phyloP scores from a whole-genome alignment of 208 protist species.

The Acanthamoeba culbertsoni region DNA sequence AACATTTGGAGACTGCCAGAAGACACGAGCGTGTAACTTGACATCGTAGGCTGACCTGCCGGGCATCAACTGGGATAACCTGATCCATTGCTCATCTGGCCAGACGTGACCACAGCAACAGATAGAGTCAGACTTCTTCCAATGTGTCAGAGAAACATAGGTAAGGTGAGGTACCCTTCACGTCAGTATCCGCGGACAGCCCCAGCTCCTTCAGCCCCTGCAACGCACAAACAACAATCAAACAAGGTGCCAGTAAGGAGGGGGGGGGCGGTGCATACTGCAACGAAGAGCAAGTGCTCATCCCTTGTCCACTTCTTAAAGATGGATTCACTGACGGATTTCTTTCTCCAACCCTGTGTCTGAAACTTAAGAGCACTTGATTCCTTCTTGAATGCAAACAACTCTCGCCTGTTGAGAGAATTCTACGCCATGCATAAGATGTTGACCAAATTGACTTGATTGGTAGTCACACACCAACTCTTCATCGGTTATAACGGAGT shows the following conservation, averaged over 20 bases:
- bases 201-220: neutral
- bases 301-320: constrained; percentile 22
- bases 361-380: constrained; percentile 13
- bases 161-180: neutral
- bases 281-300: neutral
- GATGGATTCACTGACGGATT: neutral
- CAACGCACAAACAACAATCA: neutral
- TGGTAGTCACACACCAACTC: too few relatives aligned
- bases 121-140: neutral
- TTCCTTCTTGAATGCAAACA: constrained; percentile 21
- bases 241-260: neutral
- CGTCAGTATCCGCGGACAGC: neutral
- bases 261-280: neutral
- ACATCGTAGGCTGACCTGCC: neutral
- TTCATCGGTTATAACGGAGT: too few relatives aligned
- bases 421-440: too few relatives aligned
- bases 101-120: too few relatives aligned
- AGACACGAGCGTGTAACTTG: neutral
- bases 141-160: neutral
- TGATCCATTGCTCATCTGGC: neutral
- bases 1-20: neutral
- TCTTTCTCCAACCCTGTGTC: neutral
- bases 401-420: neutral
- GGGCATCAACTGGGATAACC: neutral
- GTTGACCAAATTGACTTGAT: too few relatives aligned